Conservation (phyloP, 2,329 filamentous ascomycete species). For the Ascochyta fabae region DNA sequence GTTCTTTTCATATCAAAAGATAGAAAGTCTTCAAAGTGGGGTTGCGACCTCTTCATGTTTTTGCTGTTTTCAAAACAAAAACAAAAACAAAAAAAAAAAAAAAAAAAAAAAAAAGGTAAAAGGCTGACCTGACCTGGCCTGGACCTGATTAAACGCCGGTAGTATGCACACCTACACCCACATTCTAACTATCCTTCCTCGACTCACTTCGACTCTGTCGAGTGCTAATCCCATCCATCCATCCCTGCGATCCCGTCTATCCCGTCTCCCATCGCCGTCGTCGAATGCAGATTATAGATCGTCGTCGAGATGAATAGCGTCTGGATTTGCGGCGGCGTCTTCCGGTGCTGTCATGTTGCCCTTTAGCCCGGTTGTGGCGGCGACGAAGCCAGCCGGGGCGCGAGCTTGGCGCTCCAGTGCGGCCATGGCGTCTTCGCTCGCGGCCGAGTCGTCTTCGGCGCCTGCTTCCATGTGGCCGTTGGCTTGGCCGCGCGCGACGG, state of each 20-base stretch:
- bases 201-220: too few relatives aligned
- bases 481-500: conserved; percentile 79
- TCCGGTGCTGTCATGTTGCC: conserved; percentile 61
- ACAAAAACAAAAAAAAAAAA: too few relatives aligned
- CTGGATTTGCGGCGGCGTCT: conserved; percentile 70
- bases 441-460: conserved; percentile 54
- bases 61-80: too few relatives aligned
- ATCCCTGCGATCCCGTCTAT: too few relatives aligned
- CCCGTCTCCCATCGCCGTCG: too few relatives aligned
- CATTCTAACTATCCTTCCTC: too few relatives aligned
- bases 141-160: neutral
- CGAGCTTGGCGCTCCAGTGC: conserved; percentile 86
- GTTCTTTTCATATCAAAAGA: too few relatives aligned
- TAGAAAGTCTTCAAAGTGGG: too few relatives aligned
- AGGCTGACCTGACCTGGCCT: neutral
- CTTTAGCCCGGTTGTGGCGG: conserved; percentile 77
- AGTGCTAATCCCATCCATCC: too few relatives aligned
- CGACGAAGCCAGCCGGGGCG: conserved; percentile 89
- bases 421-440: conserved; percentile 82
- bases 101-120: neutral
- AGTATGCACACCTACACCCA: neutral
- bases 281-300: conserved; percentile 19
- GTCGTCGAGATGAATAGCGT: conserved; percentile 81
- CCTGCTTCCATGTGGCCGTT: conserved; percentile 45
- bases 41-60: too few relatives aligned